phyloP scores from a whole-genome alignment of 1,284 basidiomycete genomes.

The Ustilago tritici region DNA sequence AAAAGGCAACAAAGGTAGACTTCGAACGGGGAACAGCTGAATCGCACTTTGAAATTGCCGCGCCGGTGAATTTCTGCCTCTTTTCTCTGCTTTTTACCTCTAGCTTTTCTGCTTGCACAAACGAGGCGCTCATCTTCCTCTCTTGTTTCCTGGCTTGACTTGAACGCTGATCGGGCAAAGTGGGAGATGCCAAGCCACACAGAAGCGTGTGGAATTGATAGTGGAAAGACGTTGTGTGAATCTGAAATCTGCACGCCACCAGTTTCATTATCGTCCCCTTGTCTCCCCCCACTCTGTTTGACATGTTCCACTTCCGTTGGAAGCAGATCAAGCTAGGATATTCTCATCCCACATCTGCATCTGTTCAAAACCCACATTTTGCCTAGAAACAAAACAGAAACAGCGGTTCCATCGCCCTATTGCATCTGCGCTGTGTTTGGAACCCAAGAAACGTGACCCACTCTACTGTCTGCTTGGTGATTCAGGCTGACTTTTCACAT shows the following conservation, averaged over 20 bases:
- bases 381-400: too few relatives aligned
- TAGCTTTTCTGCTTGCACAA: background rate
- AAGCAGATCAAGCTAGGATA: background rate
- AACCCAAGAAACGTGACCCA: background rate
- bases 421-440: background rate
- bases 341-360: background rate
- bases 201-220: background rate
- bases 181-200: background rate
- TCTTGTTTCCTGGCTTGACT: background rate
- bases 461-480: background rate
- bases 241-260: constrained; percentile 6
- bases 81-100: background rate
- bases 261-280: background rate
- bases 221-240: background rate
- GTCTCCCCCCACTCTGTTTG: constrained; percentile 3
- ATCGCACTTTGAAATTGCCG: constrained; percentile 3
- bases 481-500: background rate
- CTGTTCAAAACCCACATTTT: background rate
- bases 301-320: constrained; percentile 1
- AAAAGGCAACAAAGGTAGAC: background rate
- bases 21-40: background rate
- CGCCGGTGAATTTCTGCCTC: constrained; percentile 1
- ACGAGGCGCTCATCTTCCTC: background rate
- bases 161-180: too few relatives aligned
- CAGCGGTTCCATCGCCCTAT: too few relatives aligned